Base-by-base conservation (phyloP, 23 red algal species). In the Gracilariopsis chorda region DNA sequence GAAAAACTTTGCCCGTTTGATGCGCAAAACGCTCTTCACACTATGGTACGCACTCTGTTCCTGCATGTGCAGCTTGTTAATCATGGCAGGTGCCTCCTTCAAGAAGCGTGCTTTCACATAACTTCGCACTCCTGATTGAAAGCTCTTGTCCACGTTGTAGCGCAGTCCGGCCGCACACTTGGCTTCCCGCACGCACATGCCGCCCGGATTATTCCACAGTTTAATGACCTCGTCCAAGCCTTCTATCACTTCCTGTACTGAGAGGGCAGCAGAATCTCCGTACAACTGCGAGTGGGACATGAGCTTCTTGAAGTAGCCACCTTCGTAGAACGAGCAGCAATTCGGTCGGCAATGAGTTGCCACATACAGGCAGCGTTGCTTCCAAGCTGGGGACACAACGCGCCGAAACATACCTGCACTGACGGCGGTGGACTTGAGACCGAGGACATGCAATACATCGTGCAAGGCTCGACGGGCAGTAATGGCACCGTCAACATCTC, bases 231-330 rank as follows among this genome's bases (percentile, higher is more conserved):
- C 82, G 61, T 87, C 82, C 13, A 87, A 36, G 16, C 82, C 82
- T 35, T 87, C 82, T 6, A 87, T 45, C 41, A 87, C 35, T 35
- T 87, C 82, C 43, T 87, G 53, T 17, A 87, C 82, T 33, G 53
- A 63, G 55, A 64, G 72, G 60, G 60, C 49, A 3, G 82, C 53
- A 14, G 60, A 44, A 35, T 63, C 53, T 24, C 82, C 82, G 43
- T 87, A 87, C 36, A 87, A 28, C 16, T 87, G 82, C 7, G 46
- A 56, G 27, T 87, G 82, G 25, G 60, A 52, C 82, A 87, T 87
- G 64, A 87, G 53, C 40, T 87, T 87, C 48, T 87, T 87, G 60
- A 87, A 87, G 32, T 87, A 87, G 27, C 82, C 82, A 20, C 82
- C 82, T 24, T 87, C 82, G 42, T 87, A 87, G 64, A 87, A 87